These are phyloP conservation scores for Bryum argenteum DNA, from an alignment of 225 moss, liverwort and hornwort species.

Conservation along the genomic window DNA sequence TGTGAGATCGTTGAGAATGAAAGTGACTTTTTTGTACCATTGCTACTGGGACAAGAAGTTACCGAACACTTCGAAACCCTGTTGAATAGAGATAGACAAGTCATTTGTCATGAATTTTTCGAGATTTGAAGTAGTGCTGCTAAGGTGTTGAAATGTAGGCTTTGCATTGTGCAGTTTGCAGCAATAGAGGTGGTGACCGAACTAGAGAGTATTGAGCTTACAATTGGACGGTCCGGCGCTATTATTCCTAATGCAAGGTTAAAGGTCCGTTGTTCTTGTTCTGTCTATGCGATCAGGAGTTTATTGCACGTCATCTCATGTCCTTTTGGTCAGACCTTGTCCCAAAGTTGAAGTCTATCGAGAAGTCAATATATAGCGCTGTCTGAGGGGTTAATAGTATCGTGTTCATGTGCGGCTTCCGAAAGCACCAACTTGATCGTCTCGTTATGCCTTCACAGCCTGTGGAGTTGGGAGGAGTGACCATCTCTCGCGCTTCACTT, in stretches of 20 bases:
- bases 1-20: slow-evolving; percentile 15
- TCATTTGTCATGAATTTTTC: not conserved
- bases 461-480: slow-evolving; percentile 83
- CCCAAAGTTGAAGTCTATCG: slow-evolving; percentile 9
- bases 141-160: slow-evolving; percentile 15
- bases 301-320: slow-evolving; percentile 10
- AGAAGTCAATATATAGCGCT: not conserved
- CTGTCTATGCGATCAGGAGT: slow-evolving; percentile 7
- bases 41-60: not conserved
- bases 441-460: slow-evolving; percentile 49
- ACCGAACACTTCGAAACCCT: slow-evolving; percentile 5
- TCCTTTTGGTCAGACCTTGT: slow-evolving; percentile 22
- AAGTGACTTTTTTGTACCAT: not conserved
- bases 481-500: slow-evolving; percentile 74
- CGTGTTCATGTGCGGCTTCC: slow-evolving; percentile 10
- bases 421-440: slow-evolving; percentile 10
- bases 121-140: not conserved
- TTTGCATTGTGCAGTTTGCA: slow-evolving; percentile 62
- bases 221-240: slow-evolving; percentile 81
- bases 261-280: slow-evolving; percentile 52
- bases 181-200: slow-evolving; percentile 82
- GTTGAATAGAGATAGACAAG: slow-evolving; percentile 8
- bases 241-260: slow-evolving; percentile 86
- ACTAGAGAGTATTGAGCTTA: slow-evolving; percentile 82
- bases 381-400: slow-evolving; percentile 12